phyloP scores from a whole-genome alignment of 2,329 filamentous ascomycete genomes.

The Metarhizium sp. region DNA sequence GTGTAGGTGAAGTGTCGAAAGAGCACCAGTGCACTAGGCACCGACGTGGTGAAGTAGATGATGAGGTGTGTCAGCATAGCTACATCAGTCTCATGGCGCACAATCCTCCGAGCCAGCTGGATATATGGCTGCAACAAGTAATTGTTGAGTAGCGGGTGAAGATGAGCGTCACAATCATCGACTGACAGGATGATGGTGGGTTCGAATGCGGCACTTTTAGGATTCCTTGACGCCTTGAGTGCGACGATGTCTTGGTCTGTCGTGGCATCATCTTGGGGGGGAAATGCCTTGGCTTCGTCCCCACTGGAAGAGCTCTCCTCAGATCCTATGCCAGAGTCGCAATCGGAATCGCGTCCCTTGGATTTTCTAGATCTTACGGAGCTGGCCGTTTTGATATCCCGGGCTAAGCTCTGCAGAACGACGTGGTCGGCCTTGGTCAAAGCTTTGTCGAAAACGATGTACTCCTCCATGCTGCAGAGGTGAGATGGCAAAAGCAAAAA shows the following conservation, averaged over 20 bases:
- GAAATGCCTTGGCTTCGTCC: not conserved
- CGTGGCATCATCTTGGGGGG: slow-evolving; percentile 1
- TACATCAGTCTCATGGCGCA: slow-evolving; percentile 61
- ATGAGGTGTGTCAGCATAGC: slow-evolving; percentile 70
- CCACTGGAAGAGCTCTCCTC: slow-evolving; percentile 3
- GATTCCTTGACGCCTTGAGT: slow-evolving; percentile 33
- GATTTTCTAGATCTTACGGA: not conserved
- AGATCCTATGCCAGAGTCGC: slow-evolving; percentile 8
- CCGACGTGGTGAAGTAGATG: slow-evolving; percentile 58
- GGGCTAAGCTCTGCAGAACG: slow-evolving; percentile 29
- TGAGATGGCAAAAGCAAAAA: too few species aligned
- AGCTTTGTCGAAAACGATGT: slow-evolving; percentile 27
- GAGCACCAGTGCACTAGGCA: slow-evolving; percentile 59
- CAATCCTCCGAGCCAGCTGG: slow-evolving; percentile 41
- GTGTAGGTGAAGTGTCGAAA: slow-evolving; percentile 57
- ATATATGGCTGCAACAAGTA: slow-evolving; percentile 52
- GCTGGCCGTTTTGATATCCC: slow-evolving; percentile 21
- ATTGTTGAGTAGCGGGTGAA: slow-evolving; percentile 30
- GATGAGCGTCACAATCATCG: slow-evolving; percentile 28
- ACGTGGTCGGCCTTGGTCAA: slow-evolving; percentile 31
- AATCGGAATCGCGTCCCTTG: not conserved
- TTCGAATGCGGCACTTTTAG: slow-evolving; percentile 30
- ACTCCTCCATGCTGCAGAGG: slow-evolving; percentile 11
- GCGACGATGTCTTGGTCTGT: slow-evolving; percentile 15
- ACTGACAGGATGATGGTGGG: slow-evolving; percentile 34